These are phyloP conservation scores for Marasmius fiardii DNA, from an alignment of 1,284 basidiomycete species.

Conservation along the genomic window DNA sequence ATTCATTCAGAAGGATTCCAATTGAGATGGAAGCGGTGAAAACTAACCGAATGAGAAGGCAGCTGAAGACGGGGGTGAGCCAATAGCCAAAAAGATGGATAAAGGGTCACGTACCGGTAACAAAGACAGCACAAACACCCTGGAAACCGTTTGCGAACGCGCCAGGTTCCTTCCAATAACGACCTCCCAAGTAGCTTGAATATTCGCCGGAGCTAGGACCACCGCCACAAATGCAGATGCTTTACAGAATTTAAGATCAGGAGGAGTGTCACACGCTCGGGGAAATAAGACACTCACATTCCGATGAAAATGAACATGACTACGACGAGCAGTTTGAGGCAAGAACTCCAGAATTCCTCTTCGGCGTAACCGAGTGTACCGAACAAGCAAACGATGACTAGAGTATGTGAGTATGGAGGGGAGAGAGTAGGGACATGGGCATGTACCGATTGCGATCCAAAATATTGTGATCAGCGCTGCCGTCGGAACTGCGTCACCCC, in stretches of 20 bases:
- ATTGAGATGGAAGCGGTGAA: not conserved
- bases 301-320: conserved; percentile 54
- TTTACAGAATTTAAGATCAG: conserved; percentile 12
- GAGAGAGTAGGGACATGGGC: conserved; percentile 1
- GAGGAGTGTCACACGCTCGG: not conserved
- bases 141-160: conserved; percentile 45
- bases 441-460: conserved; percentile 36
- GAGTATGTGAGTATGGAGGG: not conserved
- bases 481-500: conserved; percentile 30
- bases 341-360: conserved; percentile 54
- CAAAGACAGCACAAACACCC: conserved; percentile 39
- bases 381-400: conserved; percentile 34
- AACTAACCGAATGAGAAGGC: conserved; percentile 54
- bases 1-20: not conserved
- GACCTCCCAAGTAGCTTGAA: conserved; percentile 39
- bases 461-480: conserved; percentile 49
- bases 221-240: conserved; percentile 39
- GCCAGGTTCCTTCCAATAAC: conserved; percentile 48
- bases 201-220: conserved; percentile 36
- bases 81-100: not conserved
- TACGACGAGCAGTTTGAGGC: conserved; percentile 51
- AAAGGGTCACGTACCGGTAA: conserved; percentile 26
- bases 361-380: conserved; percentile 49
- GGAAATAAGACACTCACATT: conserved; percentile 23
- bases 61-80: conserved; percentile 17